Evolutionary conservation across 1,284 basidiomycete genomes (phyloP), one percentile per base, ranked within the genome.

Genomic region (Cerioporus squamosus): DNA sequence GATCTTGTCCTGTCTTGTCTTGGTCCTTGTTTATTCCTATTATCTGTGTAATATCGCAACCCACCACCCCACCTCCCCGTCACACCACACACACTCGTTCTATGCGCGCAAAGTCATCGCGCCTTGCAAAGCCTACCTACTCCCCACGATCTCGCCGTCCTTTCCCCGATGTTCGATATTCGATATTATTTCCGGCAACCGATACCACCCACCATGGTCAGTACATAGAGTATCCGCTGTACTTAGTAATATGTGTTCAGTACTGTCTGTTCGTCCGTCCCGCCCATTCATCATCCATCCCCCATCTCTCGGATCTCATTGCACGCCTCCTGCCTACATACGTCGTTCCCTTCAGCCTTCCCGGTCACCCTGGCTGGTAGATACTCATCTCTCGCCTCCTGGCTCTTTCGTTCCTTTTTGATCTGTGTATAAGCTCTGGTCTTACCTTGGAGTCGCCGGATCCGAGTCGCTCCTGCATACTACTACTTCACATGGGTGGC

Each of bases 41-140:
- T 51, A 58, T 43, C 48, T 9, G 36, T 61, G 55, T 61, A 61
- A 57, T 57, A 38, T 44, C 23, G 20, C 22, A 22, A 18, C n/a
- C 38, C 45, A 29, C n/a, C 14, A 36, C 8, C 15, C 33, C 26
- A n/a, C n/a, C n/a, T n/a, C n/a, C n/a, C n/a, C n/a, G n/a, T n/a
- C n/a, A n/a, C n/a, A n/a, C 40, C 40, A 18, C 40, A 18, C 40
- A 44, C 44, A 22, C 44, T 44, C 44, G 10, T 44, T 44, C 44
- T 26, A 44, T 44, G 8, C 26, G 45, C 26, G 9, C 26, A n/a
- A n/a, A n/a, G n/a, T n/a, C n/a, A 9, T 29, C 26, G 26, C 26
- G 26, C 26, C 26, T 29, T 29, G 23, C 48, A n/a, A n/a, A n/a
- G 33, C 18, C 48, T 23, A 40, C 24, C 23, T 17, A 36, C 36